Percentiles rank a stretch among this genome's conserved stretches.
Conservation (phyloP, 345 rosid species). For the Citrus unshiu region DNA sequence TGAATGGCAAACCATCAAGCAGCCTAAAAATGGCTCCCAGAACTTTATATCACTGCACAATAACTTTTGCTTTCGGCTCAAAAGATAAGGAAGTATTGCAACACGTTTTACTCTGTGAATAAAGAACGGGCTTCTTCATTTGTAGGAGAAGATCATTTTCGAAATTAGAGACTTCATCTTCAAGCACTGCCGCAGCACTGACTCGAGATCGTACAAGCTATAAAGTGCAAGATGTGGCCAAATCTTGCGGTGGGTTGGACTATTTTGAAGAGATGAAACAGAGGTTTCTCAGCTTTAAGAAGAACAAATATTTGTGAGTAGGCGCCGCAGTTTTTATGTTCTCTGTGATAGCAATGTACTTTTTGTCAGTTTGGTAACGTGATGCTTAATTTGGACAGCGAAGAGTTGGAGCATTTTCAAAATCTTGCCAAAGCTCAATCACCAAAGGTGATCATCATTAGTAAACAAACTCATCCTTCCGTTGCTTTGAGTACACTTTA, state of each 20-base stretch:
- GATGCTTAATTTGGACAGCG: constrained; percentile 34
- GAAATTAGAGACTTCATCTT: constrained; percentile 11
- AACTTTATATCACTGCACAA: not conserved
- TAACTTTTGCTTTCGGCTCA: not conserved
- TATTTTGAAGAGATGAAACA: constrained; percentile 44
- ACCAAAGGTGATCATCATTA: constrained; percentile 57
- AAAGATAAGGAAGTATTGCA: not conserved
- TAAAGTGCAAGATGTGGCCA: constrained; percentile 11
- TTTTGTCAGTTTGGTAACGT: not conserved
- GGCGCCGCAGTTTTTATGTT: not conserved
- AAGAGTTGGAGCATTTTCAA: constrained; percentile 62
- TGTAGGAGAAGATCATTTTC: constrained; percentile 2
- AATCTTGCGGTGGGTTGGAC: constrained; percentile 15
- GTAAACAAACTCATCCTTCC: not conserved
- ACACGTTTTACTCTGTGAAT: not conserved
- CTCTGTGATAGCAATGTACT: not conserved
- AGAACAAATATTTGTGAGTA: constrained; percentile 50
- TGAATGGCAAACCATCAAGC: not conserved
- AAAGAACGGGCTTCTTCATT: not conserved
- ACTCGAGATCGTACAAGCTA: constrained; percentile 6
- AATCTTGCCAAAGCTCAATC: constrained; percentile 73
- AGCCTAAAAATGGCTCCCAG: not conserved
- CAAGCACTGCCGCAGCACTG: constrained; percentile 16
- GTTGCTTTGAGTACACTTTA: not conserved
- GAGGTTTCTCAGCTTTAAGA: constrained; percentile 55